These are phyloP conservation scores for Luffa acutangula DNA, from an alignment of 306 rosid genomes.

Conservation along the genomic window DNA sequence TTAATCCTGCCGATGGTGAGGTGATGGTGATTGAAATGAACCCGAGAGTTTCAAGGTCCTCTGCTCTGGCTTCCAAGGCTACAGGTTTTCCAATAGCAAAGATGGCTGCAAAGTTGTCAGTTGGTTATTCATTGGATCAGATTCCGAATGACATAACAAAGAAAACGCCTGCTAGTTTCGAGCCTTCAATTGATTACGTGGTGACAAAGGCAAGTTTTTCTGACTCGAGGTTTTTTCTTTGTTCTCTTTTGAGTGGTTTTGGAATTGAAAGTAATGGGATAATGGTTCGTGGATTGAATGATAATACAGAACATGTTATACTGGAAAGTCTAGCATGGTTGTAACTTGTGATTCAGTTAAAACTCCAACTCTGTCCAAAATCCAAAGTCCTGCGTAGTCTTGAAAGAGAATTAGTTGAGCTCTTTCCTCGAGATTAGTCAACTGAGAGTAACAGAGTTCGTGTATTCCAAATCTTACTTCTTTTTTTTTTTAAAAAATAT, in stretches of 20 bases:
- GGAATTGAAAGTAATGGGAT: background rate
- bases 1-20: constrained; percentile 49
- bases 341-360: background rate
- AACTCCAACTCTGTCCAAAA: background rate
- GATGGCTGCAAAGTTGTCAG: constrained; percentile 87
- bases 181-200: constrained; percentile 97
- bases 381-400: background rate
- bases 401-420: background rate
- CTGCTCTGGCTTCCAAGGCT: constrained; percentile 88
- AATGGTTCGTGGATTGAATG: background rate
- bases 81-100: constrained; percentile 96
- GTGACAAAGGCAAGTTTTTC: constrained; percentile 61
- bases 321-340: background rate
- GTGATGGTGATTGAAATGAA: constrained; percentile 99
- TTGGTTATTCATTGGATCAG: constrained; percentile 92
- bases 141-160: constrained; percentile 89
- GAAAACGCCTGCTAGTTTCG: constrained; percentile 95
- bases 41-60: constrained; percentile 91
- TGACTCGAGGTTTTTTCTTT: background rate
- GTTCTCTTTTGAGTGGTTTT: background rate
- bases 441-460: background rate
- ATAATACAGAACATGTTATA: background rate
- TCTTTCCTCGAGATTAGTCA: background rate
- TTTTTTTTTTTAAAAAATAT: no score
- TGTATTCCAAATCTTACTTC: background rate